Conservation (phyloP, 257 asterid species). For the Solanum stenotomum region DNA sequence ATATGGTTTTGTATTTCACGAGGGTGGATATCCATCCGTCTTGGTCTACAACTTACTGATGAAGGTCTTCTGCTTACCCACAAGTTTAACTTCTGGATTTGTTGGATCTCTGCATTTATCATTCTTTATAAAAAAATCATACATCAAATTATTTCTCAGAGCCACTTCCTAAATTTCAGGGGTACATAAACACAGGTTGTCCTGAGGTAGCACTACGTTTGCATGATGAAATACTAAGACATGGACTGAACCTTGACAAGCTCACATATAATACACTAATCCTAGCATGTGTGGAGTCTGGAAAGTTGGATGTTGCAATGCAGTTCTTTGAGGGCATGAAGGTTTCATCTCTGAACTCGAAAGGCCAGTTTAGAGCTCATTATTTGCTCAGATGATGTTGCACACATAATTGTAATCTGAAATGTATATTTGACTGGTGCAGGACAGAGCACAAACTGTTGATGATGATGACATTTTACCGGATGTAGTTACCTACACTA, state of each 20-base stretch:
- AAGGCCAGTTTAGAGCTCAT: conserved; percentile 58
- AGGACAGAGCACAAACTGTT: conserved; percentile 41
- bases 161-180: conserved; percentile 29
- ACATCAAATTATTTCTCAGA: neutral
- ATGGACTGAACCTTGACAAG: conserved; percentile 46
- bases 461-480: conserved; percentile 32
- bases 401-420: conserved; percentile 1
- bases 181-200: conserved; percentile 44
- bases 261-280: conserved; percentile 59
- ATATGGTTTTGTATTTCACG: conserved; percentile 44
- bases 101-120: neutral
- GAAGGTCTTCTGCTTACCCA: conserved; percentile 33
- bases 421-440: conserved; percentile 19
- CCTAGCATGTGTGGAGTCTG: conserved; percentile 49
- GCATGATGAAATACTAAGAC: conserved; percentile 46
- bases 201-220: conserved; percentile 46
- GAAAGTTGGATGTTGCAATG: conserved; percentile 41
- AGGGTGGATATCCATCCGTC: conserved; percentile 44
- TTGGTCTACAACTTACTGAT: conserved; percentile 48
- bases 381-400: conserved; percentile 11
- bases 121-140: neutral
- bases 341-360: conserved; percentile 47
- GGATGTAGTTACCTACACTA: conserved; percentile 57
- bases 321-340: conserved; percentile 50
- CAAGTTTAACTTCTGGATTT: neutral